Base-by-base conservation (phyloP, 805 yeast genomes). In the Yarrowia porcina region DNA sequence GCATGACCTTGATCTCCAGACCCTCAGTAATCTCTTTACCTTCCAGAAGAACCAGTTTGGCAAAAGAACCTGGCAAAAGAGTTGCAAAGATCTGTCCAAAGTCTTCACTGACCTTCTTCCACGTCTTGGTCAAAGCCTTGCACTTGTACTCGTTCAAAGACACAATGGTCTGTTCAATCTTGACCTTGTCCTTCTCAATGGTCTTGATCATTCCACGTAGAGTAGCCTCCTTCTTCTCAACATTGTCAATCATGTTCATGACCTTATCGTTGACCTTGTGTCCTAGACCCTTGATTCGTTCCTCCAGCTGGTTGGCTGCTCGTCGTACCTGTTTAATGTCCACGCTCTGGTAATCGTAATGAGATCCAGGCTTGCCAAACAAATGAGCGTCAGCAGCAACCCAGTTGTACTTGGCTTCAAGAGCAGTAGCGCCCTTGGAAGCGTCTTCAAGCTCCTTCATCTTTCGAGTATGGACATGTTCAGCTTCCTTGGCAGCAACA, bases 51-150 rank as follows among this genome's bases (percentile, higher is more conserved):
- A 87, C 96, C 65, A 93, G 80, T 73, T 90, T 90, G 1, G 98
- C 96, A 74, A 86, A 89, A 3, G 97, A 88, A 13, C 89, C 90
- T 0, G 97, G 97, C 61, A 94, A 77, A 56, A 94, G 79, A 69
- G 91, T 97, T 1, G 88, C 84, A 75, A 94, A 94, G 25, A 94
- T 90, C 57, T 82, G 82, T 13, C 99, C 99, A 75, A 94, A 92
- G 73, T 93, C 98, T 10, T 76, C 81, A 4, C 93, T 85, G 9
- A 94, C 98, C 70, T 89, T 89, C 66, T 84, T 82, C 86, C 93
- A 93, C 0, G 97, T 93, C 62, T 85, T 83, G 41, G 88, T 81
- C 65, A 94, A 79, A 0, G 97, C 91, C 33, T 88, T 87, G 49
- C 89, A 80, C 72, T 94, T 92, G 74, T 91, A 89, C 56, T 88